phyloP scores from a whole-genome alignment of 1,284 basidiomycete species.

The Sanghuangporus sanghuang region DNA sequence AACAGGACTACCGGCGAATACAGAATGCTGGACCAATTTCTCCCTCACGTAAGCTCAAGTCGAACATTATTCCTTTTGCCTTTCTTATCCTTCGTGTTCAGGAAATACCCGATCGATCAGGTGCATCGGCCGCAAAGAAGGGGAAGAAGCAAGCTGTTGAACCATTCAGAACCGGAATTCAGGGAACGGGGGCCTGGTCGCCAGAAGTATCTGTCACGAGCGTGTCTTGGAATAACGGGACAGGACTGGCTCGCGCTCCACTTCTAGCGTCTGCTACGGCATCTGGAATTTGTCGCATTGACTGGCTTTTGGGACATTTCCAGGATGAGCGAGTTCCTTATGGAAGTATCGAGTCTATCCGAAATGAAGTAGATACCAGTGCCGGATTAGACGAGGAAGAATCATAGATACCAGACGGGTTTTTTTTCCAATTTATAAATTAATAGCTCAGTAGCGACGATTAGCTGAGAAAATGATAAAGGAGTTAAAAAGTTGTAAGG shows the following conservation, averaged over 20 bases:
- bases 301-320: constrained; percentile 69
- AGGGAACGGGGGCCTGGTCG: constrained; percentile 65
- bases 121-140: constrained; percentile 19
- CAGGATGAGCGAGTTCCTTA: constrained; percentile 59
- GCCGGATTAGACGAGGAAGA: constrained; percentile 13
- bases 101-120: constrained; percentile 33
- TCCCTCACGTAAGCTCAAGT: constrained; percentile 52
- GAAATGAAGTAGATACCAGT: constrained; percentile 21
- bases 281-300: constrained; percentile 81
- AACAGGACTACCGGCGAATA: constrained; percentile 66
- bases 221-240: constrained; percentile 74
- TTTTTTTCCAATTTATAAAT: background rate
- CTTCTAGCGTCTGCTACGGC: constrained; percentile 76
- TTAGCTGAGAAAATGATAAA: background rate
- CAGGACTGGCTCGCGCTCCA: constrained; percentile 60
- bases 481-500: background rate
- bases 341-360: constrained; percentile 41
- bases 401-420: background rate
- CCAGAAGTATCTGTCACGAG: constrained; percentile 70
- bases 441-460: too few relatives aligned
- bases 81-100: constrained; percentile 24
- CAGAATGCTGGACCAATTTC: constrained; percentile 79
- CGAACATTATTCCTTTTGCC: constrained; percentile 53
- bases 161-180: background rate
- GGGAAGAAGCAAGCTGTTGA: constrained; percentile 28